Conservation (phyloP, 495 filamentous ascomycete genomes). For the Pyronema omphalodes region DNA sequence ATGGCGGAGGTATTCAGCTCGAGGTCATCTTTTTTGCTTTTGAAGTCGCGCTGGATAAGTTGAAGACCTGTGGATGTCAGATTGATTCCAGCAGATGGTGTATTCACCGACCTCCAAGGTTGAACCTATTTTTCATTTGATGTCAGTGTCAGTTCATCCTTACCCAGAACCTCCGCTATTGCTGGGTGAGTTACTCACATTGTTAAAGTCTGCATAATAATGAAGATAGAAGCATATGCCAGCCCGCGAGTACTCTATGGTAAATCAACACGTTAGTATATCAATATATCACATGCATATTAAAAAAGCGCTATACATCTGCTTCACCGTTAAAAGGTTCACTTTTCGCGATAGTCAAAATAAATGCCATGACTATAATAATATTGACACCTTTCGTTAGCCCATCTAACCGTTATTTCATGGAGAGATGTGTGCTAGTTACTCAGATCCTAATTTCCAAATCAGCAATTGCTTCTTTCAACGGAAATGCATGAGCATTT, state of each 20-base stretch:
- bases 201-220: conserved; percentile 16
- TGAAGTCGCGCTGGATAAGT: conserved; percentile 18
- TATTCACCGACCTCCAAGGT: neutral
- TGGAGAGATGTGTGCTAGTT: too few species aligned
- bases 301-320: conserved; percentile 8
- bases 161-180: too few species aligned
- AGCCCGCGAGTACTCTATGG: conserved; percentile 7
- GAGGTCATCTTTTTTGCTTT: conserved; percentile 3
- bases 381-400: too few species aligned
- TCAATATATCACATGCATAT: neutral
- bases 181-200: conserved; percentile 11
- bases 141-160: neutral
- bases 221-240: conserved; percentile 21
- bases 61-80: conserved; percentile 7
- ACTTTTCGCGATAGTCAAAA: conserved; percentile 18
- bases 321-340: conserved; percentile 12
- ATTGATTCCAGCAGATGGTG: neutral
- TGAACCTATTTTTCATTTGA: neutral
- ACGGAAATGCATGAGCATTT: too few species aligned
- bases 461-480: too few species aligned
- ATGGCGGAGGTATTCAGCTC: too few species aligned
- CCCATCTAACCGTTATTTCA: too few species aligned
- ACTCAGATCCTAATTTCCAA: too few species aligned
- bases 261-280: neutral
- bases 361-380: conserved; percentile 14